A percentile compares a stretch with the other conserved stretches of the same genome.
Conservation (phyloP, 306 rosid species). For the Castanopsis chinensis region DNA sequence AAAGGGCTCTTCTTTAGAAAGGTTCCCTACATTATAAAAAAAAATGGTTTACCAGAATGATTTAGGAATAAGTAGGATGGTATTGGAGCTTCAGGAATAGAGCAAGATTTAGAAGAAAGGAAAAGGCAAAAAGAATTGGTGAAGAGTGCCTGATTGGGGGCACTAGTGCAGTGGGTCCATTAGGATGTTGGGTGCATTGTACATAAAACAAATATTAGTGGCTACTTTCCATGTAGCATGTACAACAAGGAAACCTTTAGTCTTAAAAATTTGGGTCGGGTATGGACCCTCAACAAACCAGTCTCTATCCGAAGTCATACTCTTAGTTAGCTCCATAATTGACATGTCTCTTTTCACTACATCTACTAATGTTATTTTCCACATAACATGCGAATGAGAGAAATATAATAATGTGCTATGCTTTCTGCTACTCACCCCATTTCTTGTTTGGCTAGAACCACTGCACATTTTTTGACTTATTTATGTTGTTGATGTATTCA, state of each 20-base stretch:
- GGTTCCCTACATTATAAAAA: no score
- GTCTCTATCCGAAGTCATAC: no score
- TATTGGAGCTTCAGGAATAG: not conserved
- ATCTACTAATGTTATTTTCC: not conserved
- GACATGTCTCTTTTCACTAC: no score
- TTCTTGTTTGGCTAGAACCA: conserved; percentile 12
- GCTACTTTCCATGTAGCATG: not conserved
- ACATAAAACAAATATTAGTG: not conserved
- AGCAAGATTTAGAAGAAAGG: not conserved
- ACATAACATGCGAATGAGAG: not conserved
- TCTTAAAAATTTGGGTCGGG: no score
- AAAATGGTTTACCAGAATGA: not conserved
- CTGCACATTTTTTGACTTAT: conserved; percentile 14
- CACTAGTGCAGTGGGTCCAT: not conserved
- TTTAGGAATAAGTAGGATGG: not conserved
- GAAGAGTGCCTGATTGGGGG: not conserved
- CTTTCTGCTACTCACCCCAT: not conserved
- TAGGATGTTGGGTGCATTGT: not conserved
- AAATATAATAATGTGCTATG: not conserved
- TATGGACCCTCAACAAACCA: no score
- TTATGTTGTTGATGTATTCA: conserved; percentile 37
- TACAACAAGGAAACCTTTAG: no score
- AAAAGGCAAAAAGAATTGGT: not conserved
- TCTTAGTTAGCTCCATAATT: no score
- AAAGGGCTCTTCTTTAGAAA: no score